Conservation (phyloP, 768 basidiomycete genomes). For the Suillus sp. region DNA sequence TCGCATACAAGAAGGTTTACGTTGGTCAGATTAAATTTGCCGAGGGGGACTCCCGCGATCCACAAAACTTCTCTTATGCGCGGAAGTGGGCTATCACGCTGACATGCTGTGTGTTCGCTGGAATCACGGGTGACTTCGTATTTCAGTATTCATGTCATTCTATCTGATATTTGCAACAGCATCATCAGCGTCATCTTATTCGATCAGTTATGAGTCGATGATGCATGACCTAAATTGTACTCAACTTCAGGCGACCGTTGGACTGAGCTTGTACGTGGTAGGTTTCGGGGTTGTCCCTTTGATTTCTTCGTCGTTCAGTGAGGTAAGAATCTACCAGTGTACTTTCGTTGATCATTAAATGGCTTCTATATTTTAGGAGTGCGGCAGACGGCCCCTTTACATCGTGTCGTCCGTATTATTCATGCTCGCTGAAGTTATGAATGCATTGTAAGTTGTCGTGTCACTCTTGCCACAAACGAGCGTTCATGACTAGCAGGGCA, state of each 20-base stretch:
- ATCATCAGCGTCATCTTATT: constrained; percentile 49
- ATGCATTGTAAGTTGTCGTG: constrained; percentile 21
- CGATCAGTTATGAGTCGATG: constrained; percentile 57
- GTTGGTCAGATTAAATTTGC: constrained; percentile 36
- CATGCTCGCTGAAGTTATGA: constrained; percentile 48
- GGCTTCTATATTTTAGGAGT: constrained; percentile 42
- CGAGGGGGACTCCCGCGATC: constrained; percentile 36
- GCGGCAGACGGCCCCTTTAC: constrained; percentile 61
- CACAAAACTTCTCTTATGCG: constrained; percentile 32
- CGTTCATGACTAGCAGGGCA: constrained; percentile 27
- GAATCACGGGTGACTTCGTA: constrained; percentile 15
- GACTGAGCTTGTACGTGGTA: constrained; percentile 50
- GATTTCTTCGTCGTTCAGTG: constrained; percentile 62
- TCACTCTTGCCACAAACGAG: background rate
- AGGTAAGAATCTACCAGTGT: constrained; percentile 34
- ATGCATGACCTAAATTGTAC: constrained; percentile 43
- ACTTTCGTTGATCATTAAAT: background rate
- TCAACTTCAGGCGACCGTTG: constrained; percentile 43
- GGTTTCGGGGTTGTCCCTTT: constrained; percentile 63
- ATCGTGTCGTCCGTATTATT: constrained; percentile 51
- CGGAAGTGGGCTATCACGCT: constrained; percentile 40
- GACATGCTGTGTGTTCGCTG: constrained; percentile 23
- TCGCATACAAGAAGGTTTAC: constrained; percentile 4
- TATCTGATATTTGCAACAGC: constrained; percentile 34
- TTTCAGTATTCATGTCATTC: background rate